Conservation (phyloP, 2,329 filamentous ascomycete species). For the Atkinsonella hypoxylon region DNA sequence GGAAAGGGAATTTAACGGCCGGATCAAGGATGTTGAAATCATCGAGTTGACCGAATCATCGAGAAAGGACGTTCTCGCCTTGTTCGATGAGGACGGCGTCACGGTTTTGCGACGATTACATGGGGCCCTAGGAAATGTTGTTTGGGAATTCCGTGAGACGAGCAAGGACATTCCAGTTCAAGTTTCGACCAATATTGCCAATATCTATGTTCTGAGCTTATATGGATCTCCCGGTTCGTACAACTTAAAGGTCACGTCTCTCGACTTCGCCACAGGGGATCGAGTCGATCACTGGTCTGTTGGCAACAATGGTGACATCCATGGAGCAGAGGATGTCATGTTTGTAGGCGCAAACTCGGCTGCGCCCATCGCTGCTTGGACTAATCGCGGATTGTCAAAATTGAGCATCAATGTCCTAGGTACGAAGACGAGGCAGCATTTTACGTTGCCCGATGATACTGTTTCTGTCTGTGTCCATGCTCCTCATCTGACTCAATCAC, state of each 20-base stretch:
- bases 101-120: constrained; percentile 59
- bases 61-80: constrained; percentile 58
- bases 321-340: constrained; percentile 50
- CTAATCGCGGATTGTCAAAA: constrained; percentile 47
- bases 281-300: constrained; percentile 60
- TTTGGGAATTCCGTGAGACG: constrained; percentile 66
- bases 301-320: constrained; percentile 62
- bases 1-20: constrained; percentile 49
- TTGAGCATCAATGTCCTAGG: constrained; percentile 63
- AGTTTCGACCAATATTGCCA: constrained; percentile 54
- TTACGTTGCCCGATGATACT: constrained; percentile 36
- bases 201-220: constrained; percentile 67
- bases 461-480: constrained; percentile 56
- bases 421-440: constrained; percentile 42
- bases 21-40: constrained; percentile 61
- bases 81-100: constrained; percentile 48
- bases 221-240: constrained; percentile 59
- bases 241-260: constrained; percentile 61
- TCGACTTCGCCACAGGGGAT: constrained; percentile 63
- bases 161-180: constrained; percentile 64
- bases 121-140: constrained; percentile 56
- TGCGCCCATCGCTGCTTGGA: constrained; percentile 65
- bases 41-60: constrained; percentile 54
- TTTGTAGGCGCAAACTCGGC: constrained; percentile 68
- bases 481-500: constrained; percentile 57